Percentiles rank a stretch among this genome's conserved stretches.
Evolutionary conservation across 768 basidiomycete genomes (phyloP).

Genomic region (Lactifluus pinguis): DNA sequence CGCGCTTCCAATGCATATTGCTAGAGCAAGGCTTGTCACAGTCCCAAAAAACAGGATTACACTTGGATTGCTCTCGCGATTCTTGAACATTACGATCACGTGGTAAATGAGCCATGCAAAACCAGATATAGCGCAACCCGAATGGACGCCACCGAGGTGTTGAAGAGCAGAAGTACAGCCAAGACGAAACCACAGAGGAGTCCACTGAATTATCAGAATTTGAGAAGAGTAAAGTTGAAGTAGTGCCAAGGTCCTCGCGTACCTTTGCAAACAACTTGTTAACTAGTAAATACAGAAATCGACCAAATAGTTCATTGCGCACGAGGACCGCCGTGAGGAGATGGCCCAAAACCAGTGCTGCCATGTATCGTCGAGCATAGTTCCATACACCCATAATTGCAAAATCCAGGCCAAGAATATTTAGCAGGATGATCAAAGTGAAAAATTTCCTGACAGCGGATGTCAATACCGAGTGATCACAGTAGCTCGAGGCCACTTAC

Average conservation of each 20-base stretch:
- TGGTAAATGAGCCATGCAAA: constrained; percentile 61
- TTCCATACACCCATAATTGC: constrained; percentile 27
- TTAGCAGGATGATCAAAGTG: constrained; percentile 27
- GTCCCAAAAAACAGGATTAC: constrained; percentile 55
- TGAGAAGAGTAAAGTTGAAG: constrained; percentile 1
- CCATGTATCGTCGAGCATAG: constrained; percentile 31
- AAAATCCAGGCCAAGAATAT: constrained; percentile 27
- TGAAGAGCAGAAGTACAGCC: constrained; percentile 28
- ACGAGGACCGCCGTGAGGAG: constrained; percentile 33
- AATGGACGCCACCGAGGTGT: constrained; percentile 77
- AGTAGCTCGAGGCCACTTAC: constrained; percentile 16
- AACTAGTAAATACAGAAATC: constrained; percentile 29
- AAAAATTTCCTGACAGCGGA: constrained; percentile 28
- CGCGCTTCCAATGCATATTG: constrained; percentile 53
- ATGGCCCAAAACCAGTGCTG: constrained; percentile 34
- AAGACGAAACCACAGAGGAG: constrained; percentile 34
- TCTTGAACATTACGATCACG: constrained; percentile 46
- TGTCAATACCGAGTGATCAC: background rate
- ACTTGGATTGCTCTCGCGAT: constrained; percentile 40
- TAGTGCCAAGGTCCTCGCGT: background rate
- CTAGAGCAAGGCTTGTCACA: constrained; percentile 46
- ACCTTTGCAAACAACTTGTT: constrained; percentile 34
- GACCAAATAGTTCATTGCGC: constrained; percentile 36
- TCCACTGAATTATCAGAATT: constrained; percentile 24
- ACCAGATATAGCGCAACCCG: constrained; percentile 64